Evolutionary conservation across 805 yeast genomes (phyloP).

Genomic region (Metschnikowia chrysomelidarum): DNA sequence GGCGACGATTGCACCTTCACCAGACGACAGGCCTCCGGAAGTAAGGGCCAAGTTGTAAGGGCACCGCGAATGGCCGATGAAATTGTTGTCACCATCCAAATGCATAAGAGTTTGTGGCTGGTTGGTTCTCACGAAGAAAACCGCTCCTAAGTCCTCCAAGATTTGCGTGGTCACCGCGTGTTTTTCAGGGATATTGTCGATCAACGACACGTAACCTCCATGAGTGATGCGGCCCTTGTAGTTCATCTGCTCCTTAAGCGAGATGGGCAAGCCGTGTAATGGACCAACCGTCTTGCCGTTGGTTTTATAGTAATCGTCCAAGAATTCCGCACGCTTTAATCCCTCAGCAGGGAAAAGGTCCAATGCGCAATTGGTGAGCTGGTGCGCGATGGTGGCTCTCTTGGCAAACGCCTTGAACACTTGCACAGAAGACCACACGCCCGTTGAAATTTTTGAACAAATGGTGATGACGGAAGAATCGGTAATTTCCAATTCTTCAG

Average conservation of each 20-base stretch:
- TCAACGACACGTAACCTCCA: slow-evolving; percentile 56
- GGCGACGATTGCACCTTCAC: slow-evolving; percentile 65
- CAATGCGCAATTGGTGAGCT: slow-evolving; percentile 56
- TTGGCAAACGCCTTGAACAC: slow-evolving; percentile 64
- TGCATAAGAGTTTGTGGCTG: slow-evolving; percentile 74
- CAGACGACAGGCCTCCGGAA: slow-evolving; percentile 74
- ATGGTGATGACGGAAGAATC: slow-evolving; percentile 42
- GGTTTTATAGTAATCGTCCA: slow-evolving; percentile 50
- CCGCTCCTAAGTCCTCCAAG: slow-evolving; percentile 53
- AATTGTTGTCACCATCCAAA: slow-evolving; percentile 58
- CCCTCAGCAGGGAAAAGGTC: slow-evolving; percentile 65
- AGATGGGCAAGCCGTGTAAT: slow-evolving; percentile 65
- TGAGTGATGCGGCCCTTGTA: slow-evolving; percentile 54
- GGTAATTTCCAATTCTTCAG: slow-evolving; percentile 43
- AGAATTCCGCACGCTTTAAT: slow-evolving; percentile 49
- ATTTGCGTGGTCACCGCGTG: slow-evolving; percentile 50
- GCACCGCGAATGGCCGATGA: slow-evolving; percentile 58
- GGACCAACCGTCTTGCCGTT: slow-evolving; percentile 58
- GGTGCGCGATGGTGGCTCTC: slow-evolving; percentile 62
- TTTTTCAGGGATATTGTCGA: slow-evolving; percentile 46
- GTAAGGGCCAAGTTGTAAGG: slow-evolving; percentile 56
- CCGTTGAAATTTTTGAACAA: slow-evolving; percentile 43
- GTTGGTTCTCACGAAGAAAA: slow-evolving; percentile 62
- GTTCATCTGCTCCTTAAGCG: slow-evolving; percentile 63
- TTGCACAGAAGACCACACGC: slow-evolving; percentile 47